phyloP scores from a whole-genome alignment of 345 rosid genomes.

The Excoecaria agallocha region DNA sequence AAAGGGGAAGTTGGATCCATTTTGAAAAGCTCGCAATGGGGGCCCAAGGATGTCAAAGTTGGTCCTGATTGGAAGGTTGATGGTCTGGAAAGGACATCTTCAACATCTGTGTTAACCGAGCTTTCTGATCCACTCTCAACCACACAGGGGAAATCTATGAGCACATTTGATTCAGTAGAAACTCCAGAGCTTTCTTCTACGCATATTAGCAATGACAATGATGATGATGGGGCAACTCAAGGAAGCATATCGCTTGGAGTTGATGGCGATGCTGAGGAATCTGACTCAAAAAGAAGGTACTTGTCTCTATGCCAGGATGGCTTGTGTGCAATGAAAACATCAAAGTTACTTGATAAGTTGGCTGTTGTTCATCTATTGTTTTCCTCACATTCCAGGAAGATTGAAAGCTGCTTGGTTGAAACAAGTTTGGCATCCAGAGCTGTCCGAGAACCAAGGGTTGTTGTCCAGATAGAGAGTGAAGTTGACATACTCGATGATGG shows the following conservation, averaged over 20 bases:
- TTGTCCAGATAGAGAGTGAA: constrained; percentile 68
- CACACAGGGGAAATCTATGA: constrained; percentile 33
- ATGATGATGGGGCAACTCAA: constrained; percentile 53
- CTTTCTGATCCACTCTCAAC: constrained; percentile 47
- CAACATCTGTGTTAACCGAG: constrained; percentile 49
- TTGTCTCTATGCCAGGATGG: constrained; percentile 9
- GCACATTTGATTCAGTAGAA: constrained; percentile 39
- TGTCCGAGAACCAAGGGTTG: constrained; percentile 60
- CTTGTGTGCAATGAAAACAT: too few relatives aligned
- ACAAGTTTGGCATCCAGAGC: constrained; percentile 69
- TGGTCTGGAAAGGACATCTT: constrained; percentile 61
- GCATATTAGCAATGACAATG: constrained; percentile 70
- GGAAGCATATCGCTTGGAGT: constrained; percentile 61
- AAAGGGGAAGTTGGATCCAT: constrained; percentile 35
- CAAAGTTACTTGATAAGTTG: not conserved
- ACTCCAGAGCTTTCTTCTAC: constrained; percentile 65
- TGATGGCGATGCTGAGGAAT: constrained; percentile 76
- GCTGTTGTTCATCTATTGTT: not conserved
- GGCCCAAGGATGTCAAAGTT: constrained; percentile 30
- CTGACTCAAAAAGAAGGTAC: constrained; percentile 90
- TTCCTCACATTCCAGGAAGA: constrained; percentile 49
- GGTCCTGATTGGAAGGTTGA: constrained; percentile 37
- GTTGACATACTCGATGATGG: constrained; percentile 71
- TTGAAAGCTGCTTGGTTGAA: constrained; percentile 69
- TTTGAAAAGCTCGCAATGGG: constrained; percentile 35